Evolutionary conservation across 768 basidiomycete genomes (phyloP).

Genomic region (Phaeotremella fagi): DNA sequence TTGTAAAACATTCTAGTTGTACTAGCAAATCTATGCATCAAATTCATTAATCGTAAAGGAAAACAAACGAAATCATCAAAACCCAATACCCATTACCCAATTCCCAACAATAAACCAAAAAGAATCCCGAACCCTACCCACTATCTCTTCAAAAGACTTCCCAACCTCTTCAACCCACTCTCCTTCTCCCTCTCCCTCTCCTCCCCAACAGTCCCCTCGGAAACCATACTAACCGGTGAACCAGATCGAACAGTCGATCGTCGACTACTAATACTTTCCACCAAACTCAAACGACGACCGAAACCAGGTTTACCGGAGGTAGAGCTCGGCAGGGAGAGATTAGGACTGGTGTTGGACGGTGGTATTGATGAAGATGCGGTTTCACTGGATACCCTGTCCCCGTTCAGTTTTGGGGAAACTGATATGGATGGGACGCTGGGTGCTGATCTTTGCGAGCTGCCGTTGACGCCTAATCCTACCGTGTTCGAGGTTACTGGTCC

Average conservation of each 20-base stretch:
- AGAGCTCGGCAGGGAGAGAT: no score
- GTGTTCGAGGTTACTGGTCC: no score
- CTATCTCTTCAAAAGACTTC: constrained; percentile 27
- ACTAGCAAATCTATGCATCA: no score
- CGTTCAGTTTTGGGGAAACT: background rate
- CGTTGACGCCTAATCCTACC: background rate
- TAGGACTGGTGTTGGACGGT: no score
- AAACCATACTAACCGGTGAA: background rate
- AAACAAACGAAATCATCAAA: no score
- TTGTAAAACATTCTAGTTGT: no score
- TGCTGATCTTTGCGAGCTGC: background rate
- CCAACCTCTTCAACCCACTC: constrained; percentile 26
- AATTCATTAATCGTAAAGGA: no score
- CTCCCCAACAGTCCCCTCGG: constrained; percentile 1
- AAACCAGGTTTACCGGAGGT: background rate
- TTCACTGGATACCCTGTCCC: background rate
- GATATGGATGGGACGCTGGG: background rate
- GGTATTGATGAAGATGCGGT: background rate
- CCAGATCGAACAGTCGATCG: background rate
- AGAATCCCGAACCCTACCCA: no score
- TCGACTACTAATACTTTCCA: constrained; percentile 10
- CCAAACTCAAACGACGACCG: constrained; percentile 7
- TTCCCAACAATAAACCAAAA: no score
- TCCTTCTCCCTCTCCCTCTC: background rate
- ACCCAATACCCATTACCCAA: no score